A percentile compares a stretch with the other conserved stretches of the same genome.
These are phyloP conservation scores for Colletotrichum tanaceti DNA, from an alignment of 2,329 filamentous ascomycete genomes.

Conservation along the genomic window DNA sequence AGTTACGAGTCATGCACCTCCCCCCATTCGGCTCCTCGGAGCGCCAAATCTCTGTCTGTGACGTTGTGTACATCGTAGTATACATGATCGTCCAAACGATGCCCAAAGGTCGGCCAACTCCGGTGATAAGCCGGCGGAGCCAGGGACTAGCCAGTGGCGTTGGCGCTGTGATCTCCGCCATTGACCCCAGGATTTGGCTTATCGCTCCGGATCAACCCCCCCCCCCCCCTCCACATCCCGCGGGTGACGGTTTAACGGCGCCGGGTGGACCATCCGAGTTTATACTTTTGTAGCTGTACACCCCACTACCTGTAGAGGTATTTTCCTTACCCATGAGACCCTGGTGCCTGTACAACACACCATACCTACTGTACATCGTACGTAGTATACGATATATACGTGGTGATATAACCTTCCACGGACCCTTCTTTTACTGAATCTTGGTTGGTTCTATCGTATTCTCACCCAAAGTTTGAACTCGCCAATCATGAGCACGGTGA, in stretches of 20 bases:
- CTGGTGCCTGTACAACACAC: too few relatives aligned
- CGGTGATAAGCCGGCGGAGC: background rate
- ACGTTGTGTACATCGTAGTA: too few relatives aligned
- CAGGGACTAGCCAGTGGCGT: background rate
- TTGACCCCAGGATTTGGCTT: background rate
- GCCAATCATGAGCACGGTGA: background rate
- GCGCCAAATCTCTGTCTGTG: background rate
- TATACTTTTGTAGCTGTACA: too few relatives aligned
- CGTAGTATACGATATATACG: too few relatives aligned
- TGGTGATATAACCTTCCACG: background rate
- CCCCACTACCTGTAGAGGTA: too few relatives aligned
- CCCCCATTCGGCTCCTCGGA: background rate
- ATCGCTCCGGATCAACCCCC: constrained; percentile 6
- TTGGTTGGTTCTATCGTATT: background rate
- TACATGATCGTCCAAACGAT: too few relatives aligned
- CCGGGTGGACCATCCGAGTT: too few relatives aligned
- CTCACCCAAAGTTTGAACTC: too few relatives aligned
- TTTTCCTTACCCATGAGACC: too few relatives aligned
- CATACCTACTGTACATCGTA: too few relatives aligned
- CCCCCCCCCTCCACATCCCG: background rate
- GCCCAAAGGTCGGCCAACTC: constrained; percentile 8
- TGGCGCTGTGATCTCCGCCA: background rate
- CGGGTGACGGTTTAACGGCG: too few relatives aligned
- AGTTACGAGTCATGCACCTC: too few relatives aligned
- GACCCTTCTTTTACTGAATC: background rate